Evolutionary conservation across 1,139 yeast genomes (phyloP).

Genomic region (Suhomyces choctaworum): DNA sequence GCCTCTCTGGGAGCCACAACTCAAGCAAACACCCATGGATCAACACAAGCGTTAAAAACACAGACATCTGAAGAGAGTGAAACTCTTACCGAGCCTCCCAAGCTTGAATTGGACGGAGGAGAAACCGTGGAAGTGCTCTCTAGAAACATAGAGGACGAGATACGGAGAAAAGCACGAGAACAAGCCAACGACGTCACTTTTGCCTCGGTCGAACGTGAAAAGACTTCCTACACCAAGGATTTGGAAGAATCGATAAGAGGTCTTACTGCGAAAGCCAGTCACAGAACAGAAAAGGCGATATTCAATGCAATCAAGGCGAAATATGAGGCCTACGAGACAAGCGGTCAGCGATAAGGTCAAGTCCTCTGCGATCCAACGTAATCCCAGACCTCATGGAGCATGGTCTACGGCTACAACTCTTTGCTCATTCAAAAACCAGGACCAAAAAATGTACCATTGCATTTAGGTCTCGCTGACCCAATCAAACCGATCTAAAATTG

Average conservation of each 20-base stretch:
- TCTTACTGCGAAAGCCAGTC: slow-evolving; percentile 30
- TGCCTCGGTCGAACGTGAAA: slow-evolving; percentile 10
- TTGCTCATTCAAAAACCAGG: too few species aligned
- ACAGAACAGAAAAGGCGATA: slow-evolving; percentile 32
- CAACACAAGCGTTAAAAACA: too few species aligned
- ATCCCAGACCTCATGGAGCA: too few species aligned
- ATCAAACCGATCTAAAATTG: too few species aligned
- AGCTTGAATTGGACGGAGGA: slow-evolving; percentile 12
- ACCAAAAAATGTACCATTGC: too few species aligned
- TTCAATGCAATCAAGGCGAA: slow-evolving; percentile 27
- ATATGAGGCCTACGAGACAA: slow-evolving; percentile 14
- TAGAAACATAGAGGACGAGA: slow-evolving; percentile 24
- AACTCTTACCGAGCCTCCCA: slow-evolving; percentile 11
- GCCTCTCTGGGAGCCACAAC: too few species aligned
- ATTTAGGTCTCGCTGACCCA: too few species aligned
- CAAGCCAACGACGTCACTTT: slow-evolving; percentile 16
- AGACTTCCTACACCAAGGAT: slow-evolving; percentile 24
- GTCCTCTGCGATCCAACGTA: too few species aligned
- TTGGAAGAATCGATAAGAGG: slow-evolving; percentile 32
- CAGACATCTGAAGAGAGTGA: too few species aligned
- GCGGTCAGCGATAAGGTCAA: too few species aligned
- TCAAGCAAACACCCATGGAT: too few species aligned
- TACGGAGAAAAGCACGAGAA: slow-evolving; percentile 20
- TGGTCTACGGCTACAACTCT: too few species aligned
- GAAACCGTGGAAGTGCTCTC: slow-evolving; percentile 35